Evolutionary conservation across 1,284 basidiomycete genomes (phyloP).

Genomic region (Rhizopogon parksii): DNA sequence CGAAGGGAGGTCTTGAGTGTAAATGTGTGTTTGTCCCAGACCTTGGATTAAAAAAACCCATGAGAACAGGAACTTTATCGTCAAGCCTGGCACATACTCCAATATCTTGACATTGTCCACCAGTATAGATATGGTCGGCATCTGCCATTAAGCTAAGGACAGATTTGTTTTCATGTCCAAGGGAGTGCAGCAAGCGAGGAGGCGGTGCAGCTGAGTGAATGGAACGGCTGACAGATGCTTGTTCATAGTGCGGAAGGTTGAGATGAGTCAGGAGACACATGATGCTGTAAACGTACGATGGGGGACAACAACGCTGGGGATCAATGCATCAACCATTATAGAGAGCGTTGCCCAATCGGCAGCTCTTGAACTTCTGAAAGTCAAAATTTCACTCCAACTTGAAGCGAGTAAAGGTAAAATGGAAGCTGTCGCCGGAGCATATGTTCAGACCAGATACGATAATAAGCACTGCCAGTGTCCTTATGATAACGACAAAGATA

Average conservation of each 20-base stretch:
- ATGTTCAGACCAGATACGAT: too few species aligned
- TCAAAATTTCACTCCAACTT: background rate
- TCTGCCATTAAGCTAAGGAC: conserved; percentile 75
- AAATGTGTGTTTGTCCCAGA: conserved; percentile 74
- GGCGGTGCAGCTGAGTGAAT: conserved; percentile 31
- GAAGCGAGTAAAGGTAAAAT: background rate
- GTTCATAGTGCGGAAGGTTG: background rate
- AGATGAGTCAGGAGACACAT: background rate
- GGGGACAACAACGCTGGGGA: conserved; percentile 8
- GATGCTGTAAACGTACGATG: conserved; percentile 17
- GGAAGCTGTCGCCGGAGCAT: background rate
- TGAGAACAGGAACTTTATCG: background rate
- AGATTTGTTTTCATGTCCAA: conserved; percentile 62
- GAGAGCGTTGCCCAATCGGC: background rate
- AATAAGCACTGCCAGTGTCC: too few species aligned
- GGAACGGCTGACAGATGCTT: conserved; percentile 56
- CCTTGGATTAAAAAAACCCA: conserved; percentile 36
- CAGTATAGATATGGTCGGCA: conserved; percentile 72
- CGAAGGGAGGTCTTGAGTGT: conserved; percentile 65
- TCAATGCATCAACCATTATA: background rate
- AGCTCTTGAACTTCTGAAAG: background rate
- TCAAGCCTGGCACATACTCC: conserved; percentile 36
- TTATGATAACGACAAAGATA: too few species aligned
- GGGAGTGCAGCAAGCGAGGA: conserved; percentile 57
- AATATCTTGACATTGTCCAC: conserved; percentile 76